These are phyloP conservation scores for Tetracentron sinense DNA, from an alignment of 164 flowering plant species.

Conservation along the genomic window DNA sequence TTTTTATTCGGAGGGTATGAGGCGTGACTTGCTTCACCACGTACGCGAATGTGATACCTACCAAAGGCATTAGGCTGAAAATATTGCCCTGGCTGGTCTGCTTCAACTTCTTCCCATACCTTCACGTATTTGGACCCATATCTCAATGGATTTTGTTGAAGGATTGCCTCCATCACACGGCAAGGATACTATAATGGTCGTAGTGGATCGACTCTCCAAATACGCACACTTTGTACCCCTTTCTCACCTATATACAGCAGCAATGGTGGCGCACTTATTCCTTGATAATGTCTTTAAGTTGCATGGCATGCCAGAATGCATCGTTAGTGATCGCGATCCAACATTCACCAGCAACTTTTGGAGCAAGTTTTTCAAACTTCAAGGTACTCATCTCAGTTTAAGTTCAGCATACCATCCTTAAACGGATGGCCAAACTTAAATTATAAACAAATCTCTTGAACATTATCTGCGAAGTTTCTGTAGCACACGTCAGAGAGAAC, in stretches of 20 bases:
- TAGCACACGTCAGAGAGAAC: background rate
- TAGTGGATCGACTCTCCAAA: background rate
- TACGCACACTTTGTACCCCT: background rate
- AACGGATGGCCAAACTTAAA: background rate
- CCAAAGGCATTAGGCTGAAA: background rate
- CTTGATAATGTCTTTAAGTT: background rate
- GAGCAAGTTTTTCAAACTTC: background rate
- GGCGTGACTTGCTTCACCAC: background rate
- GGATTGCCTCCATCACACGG: too few relatives aligned
- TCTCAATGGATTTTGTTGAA: background rate
- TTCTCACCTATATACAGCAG: background rate
- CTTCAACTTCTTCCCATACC: constrained; percentile 1
- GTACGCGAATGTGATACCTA: background rate
- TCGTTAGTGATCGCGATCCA: background rate
- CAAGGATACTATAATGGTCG: background rate
- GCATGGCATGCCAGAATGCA: background rate
- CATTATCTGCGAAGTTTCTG: background rate
- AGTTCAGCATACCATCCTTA: background rate
- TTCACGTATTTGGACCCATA: background rate
- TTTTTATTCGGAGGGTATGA: background rate
- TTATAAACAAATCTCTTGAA: background rate
- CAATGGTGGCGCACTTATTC: background rate
- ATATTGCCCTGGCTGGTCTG: background rate
- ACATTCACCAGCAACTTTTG: background rate
- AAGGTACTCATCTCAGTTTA: background rate